These are phyloP conservation scores for Persicaria maculosa DNA, from an alignment of 148 eudicot species.

Conservation along the genomic window DNA sequence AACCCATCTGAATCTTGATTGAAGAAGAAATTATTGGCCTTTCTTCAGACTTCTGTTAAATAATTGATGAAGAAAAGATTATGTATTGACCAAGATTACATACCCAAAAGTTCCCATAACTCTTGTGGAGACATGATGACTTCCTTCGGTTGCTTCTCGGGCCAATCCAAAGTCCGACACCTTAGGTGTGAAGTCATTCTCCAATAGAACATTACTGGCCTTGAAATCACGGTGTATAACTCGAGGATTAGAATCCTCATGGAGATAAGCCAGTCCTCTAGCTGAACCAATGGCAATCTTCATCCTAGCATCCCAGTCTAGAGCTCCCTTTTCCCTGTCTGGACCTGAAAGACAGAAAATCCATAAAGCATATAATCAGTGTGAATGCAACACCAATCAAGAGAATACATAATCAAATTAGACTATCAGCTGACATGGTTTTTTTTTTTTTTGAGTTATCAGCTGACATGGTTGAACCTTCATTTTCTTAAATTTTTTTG, in stretches of 20 bases:
- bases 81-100: constrained; percentile 7
- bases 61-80: neutral
- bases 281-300: constrained; percentile 99
- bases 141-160: constrained; percentile 97
- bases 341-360: constrained; percentile 34
- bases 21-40: too few species aligned
- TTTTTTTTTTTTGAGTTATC: neutral
- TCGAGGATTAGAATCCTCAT: constrained; percentile 98
- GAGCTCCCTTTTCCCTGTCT: constrained; percentile 57
- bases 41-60: neutral
- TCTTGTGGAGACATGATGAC: constrained; percentile 88
- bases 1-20: neutral
- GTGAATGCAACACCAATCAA: neutral
- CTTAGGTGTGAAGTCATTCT: constrained; percentile 92
- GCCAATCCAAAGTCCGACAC: constrained; percentile 99
- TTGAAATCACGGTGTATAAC: constrained; percentile 97
- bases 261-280: constrained; percentile 96
- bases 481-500: neutral
- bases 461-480: neutral
- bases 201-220: constrained; percentile 88
- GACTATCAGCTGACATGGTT: neutral
- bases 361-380: neutral
- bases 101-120: constrained; percentile 99
- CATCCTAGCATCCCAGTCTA: constrained; percentile 94
- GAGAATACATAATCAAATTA: neutral